Percentiles rank a stretch among this genome's conserved stretches.
These are phyloP conservation scores for Xerocomus minutiporus DNA, from an alignment of 1,284 basidiomycete species.

Conservation along the genomic window DNA sequence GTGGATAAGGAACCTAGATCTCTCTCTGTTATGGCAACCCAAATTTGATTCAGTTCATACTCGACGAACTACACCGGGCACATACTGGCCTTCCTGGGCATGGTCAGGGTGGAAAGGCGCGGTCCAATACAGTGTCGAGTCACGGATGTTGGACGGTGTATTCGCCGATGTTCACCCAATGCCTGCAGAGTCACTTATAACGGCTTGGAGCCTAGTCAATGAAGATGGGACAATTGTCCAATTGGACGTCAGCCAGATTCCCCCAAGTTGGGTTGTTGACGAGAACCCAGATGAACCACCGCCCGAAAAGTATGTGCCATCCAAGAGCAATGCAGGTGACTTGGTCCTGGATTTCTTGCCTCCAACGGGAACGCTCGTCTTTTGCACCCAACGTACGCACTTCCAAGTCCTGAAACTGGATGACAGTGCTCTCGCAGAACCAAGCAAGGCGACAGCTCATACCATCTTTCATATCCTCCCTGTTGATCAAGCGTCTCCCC, in stretches of 20 bases:
- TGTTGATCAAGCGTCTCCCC: not conserved
- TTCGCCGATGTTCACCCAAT: not conserved
- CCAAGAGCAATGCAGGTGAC: conserved; percentile 1
- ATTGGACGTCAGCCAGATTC: conserved; percentile 9
- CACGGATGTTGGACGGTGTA: conserved; percentile 1
- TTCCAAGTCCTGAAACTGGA: conserved; percentile 9
- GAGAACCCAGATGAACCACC: not conserved
- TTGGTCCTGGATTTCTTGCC: not conserved
- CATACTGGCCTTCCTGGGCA: conserved; percentile 21
- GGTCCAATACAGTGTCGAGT: conserved; percentile 6
- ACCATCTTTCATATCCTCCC: conserved; percentile 15
- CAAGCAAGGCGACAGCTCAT: not conserved
- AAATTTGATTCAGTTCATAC: conserved; percentile 3
- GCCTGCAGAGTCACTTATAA: conserved; percentile 12
- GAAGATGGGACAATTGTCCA: conserved; percentile 6
- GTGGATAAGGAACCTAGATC: conserved; percentile 1
- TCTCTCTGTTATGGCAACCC: conserved; percentile 8
- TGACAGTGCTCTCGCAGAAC: not conserved
- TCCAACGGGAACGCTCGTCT: conserved; percentile 19
- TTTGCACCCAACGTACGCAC: conserved; percentile 14
- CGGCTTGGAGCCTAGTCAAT: conserved; percentile 7
- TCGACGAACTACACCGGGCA: conserved; percentile 1
- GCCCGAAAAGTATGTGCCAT: conserved; percentile 1
- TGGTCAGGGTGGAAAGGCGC: conserved; percentile 25
- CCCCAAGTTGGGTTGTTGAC: conserved; percentile 7